A percentile compares a stretch with the other conserved stretches of the same genome.
Conservation (phyloP, 768 basidiomycete species). For the Exsudoporus frostii region DNA sequence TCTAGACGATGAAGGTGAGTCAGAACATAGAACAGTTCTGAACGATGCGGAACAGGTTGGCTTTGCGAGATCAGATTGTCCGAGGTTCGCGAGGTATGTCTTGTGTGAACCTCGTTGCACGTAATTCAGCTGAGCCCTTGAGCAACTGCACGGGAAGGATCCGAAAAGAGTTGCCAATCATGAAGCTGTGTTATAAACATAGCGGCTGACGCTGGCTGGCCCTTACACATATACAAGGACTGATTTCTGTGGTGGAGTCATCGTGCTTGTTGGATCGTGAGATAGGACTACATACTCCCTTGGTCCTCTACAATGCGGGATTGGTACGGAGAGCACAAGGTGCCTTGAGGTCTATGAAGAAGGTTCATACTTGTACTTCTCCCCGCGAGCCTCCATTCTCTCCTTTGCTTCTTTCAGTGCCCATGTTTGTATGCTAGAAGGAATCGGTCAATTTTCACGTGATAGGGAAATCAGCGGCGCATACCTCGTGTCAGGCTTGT, state of each 20-base stretch:
- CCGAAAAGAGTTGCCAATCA: background rate
- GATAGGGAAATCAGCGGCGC: slow-evolving; percentile 21
- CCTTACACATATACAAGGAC: background rate
- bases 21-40: background rate
- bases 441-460: background rate
- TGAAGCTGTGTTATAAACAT: background rate
- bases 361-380: slow-evolving; percentile 80
- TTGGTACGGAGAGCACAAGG: slow-evolving; percentile 7
- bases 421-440: slow-evolving; percentile 83
- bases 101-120: background rate
- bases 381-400: slow-evolving; percentile 90
- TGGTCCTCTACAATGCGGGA: background rate
- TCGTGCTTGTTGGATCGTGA: background rate
- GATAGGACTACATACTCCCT: background rate
- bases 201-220: background rate
- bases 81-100: background rate
- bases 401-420: slow-evolving; percentile 85
- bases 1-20: background rate
- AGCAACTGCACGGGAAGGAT: background rate
- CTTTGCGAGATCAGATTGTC: background rate
- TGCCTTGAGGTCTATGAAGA: slow-evolving; percentile 31
- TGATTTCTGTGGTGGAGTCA: background rate
- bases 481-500: slow-evolving; percentile 92
- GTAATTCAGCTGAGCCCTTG: background rate
- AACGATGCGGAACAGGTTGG: background rate